phyloP scores from a whole-genome alignment of 2,329 filamentous ascomycete species.

The Anthostomella pinea region DNA sequence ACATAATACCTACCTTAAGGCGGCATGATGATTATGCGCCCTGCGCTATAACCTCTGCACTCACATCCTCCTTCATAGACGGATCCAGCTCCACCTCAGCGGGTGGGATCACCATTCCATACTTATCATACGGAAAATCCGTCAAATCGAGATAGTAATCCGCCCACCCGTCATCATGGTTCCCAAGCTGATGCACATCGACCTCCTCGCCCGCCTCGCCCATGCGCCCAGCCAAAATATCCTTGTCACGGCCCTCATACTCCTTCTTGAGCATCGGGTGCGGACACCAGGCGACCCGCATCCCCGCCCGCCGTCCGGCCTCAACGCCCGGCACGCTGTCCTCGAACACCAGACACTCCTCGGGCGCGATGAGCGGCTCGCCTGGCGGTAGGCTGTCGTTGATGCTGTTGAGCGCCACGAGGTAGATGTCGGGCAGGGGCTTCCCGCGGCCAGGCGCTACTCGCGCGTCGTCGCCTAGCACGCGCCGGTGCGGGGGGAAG shows the following conservation, averaged over 20 bases:
- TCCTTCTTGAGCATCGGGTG: slow-evolving; percentile 75
- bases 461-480: slow-evolving; percentile 81
- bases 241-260: slow-evolving; percentile 71
- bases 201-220: slow-evolving; percentile 59
- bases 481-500: slow-evolving; percentile 68
- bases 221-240: slow-evolving; percentile 80
- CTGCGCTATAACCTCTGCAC: slow-evolving; percentile 21
- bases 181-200: slow-evolving; percentile 54
- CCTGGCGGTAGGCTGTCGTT: slow-evolving; percentile 68
- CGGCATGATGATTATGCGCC: neutral
- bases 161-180: slow-evolving; percentile 59
- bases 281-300: slow-evolving; percentile 92
- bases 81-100: slow-evolving; percentile 41
- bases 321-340: slow-evolving; percentile 93
- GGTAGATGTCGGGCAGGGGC: slow-evolving; percentile 90
- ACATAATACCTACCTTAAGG: neutral
- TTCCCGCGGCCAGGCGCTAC: slow-evolving; percentile 82
- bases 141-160: slow-evolving; percentile 51
- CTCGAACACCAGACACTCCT: slow-evolving; percentile 94
- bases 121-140: slow-evolving; percentile 57
- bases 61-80: slow-evolving; percentile 40
- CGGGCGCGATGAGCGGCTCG: slow-evolving; percentile 66
- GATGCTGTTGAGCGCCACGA: slow-evolving; percentile 79
- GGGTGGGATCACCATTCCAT: slow-evolving; percentile 52
- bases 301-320: slow-evolving; percentile 83